Conservation (phyloP, 2,329 filamentous ascomycete genomes). For the Chrysoporthe cubensis region DNA sequence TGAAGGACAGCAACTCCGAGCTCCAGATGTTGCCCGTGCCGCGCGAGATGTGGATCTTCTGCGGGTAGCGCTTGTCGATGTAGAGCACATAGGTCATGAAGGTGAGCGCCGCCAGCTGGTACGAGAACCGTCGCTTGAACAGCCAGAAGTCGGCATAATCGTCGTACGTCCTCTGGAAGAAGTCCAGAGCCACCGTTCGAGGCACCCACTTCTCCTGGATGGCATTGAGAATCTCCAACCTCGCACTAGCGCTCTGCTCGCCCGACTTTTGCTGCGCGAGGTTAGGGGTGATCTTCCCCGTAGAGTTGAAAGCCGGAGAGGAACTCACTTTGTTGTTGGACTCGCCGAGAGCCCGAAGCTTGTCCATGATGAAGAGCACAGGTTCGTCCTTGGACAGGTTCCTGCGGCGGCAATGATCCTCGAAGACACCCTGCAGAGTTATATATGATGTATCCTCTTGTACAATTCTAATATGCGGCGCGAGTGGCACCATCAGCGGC, state of each 20-base stretch:
- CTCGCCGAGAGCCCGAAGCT: conserved; percentile 77
- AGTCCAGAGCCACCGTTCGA: conserved; percentile 78
- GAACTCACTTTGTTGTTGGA: conserved; percentile 64
- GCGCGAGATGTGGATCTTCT: conserved; percentile 91
- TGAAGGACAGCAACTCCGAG: conserved; percentile 87
- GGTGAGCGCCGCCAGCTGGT: conserved; percentile 90
- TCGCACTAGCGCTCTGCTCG: conserved; percentile 73
- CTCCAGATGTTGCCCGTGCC: conserved; percentile 94
- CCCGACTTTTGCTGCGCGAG: conserved; percentile 58
- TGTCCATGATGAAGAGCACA: conserved; percentile 93
- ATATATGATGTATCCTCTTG: conserved; percentile 95
- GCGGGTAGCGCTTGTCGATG: conserved; percentile 94
- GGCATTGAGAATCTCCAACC: conserved; percentile 89
- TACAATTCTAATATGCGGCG: conserved; percentile 91
- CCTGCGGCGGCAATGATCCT: conserved; percentile 90
- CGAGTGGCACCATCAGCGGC: conserved; percentile 92
- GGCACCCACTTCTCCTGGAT: conserved; percentile 95
- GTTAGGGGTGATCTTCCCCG: neutral
- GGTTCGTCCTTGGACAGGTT: conserved; percentile 94
- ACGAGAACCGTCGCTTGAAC: conserved; percentile 95
- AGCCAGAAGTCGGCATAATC: conserved; percentile 96
- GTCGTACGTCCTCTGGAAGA: conserved; percentile 86
- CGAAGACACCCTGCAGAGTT: conserved; percentile 91
- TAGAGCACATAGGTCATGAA: conserved; percentile 99
- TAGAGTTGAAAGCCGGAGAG: neutral